Evolutionary conservation across 2,329 filamentous ascomycete species (phyloP), one percentile per base, ranked within the genome.

Genomic region (Tolypocladium tundrense): DNA sequence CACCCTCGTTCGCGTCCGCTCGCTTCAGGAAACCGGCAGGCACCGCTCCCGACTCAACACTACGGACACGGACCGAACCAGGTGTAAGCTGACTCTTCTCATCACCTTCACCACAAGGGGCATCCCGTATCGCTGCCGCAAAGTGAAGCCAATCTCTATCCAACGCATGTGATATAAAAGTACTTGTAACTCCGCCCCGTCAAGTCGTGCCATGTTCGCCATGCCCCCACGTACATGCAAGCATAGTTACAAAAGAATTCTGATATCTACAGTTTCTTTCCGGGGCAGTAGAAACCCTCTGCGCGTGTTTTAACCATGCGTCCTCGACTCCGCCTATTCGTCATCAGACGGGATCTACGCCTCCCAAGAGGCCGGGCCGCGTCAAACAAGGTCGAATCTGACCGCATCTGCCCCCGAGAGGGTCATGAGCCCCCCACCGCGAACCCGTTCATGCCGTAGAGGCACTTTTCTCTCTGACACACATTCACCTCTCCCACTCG

Each of bases 401-500:
- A 4, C 31, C 48, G 11, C 19, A 7, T 33, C 19, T 19, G 21
- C 33, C 9, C 4, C 48, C 2, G 16, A 16, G 31, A n/a, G 37
- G 31, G 16, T 35, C 27, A 51, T 35, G 9, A n/a, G 19, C 5
- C 31, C 31, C 10, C 33, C 19, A 4, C 19, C 27, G 19, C 31
- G 5, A 14, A 7, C 19, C 19, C 48, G n/a, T 14, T 37, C 31
- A 33, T 33, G 8, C 27, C 10, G 24, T 48, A 11, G 13, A 27
- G 43, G 21, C 21, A 13, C n/a, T 31, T 31, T 37, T 8, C 45
- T 14, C 4, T 19, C 9, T 5, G 21, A 9, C 37, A 51, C 56
- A 55, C 50, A 62, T 63, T 66, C 57, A 69, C 64, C 71, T 72
- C 68, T 80, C 78, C 73, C 74, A 78, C 67, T 82, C 79, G 61